A percentile compares a stretch with the other conserved stretches of the same genome.
Evolutionary conservation across 176 grass and related monocot genomes (phyloP).

Genomic region (Typha latifolia): DNA sequence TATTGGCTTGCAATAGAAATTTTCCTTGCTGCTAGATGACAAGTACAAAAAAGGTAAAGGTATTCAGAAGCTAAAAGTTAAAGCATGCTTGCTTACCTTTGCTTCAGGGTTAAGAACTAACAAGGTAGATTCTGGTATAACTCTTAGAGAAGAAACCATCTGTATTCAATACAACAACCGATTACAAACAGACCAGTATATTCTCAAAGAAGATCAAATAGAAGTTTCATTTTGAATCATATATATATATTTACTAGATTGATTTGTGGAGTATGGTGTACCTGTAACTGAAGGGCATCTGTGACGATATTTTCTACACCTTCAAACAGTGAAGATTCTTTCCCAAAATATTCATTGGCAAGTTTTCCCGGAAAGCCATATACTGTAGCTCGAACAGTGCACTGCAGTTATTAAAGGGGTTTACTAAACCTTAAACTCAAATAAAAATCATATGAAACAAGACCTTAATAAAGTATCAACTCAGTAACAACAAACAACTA

Average conservation of each 20-base stretch:
- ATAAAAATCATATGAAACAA: conserved; percentile 12
- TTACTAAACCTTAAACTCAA: conserved; percentile 15
- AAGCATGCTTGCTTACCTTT: conserved; percentile 39
- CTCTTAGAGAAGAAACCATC: conserved; percentile 81
- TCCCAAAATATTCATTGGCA: conserved; percentile 21
- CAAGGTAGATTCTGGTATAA: conserved; percentile 57
- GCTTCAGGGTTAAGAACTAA: conserved; percentile 76
- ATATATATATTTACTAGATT: neutral
- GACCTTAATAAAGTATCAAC: neutral
- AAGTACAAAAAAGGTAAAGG: neutral
- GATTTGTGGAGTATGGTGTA: conserved; percentile 22
- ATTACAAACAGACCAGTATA: neutral
- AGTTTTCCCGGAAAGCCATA: conserved; percentile 34
- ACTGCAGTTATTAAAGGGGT: conserved; percentile 45
- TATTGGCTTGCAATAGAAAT: neutral
- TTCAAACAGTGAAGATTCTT: conserved; percentile 39
- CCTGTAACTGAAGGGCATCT: conserved; percentile 82
- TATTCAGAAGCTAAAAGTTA: conserved; percentile 12
- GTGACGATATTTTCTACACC: conserved; percentile 34
- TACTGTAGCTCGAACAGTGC: conserved; percentile 58
- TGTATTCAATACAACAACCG: conserved; percentile 23
- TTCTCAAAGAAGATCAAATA: neutral
- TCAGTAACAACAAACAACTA: neutral
- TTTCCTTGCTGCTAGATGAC: neutral
- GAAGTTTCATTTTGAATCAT: neutral